Evolutionary conservation across 116 monocot genomes (phyloP), one percentile per base, ranked within the genome.

Genomic region (Zostera marina): DNA sequence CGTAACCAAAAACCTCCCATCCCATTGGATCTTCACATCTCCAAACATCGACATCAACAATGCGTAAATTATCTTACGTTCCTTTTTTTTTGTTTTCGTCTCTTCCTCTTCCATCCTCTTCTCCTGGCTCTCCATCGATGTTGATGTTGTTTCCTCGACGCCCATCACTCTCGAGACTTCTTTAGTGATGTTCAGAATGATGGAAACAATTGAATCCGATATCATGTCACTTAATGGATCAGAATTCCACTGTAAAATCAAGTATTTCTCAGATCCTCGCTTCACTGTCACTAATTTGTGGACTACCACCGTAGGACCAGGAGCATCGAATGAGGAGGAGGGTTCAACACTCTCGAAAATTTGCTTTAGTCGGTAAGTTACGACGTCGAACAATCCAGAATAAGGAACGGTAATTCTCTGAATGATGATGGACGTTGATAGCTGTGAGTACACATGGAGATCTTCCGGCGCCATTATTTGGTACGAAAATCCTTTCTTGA

Each of bases 161-260:
- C 82, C 63, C 4, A 66, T 70, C 48, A 98, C 67, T 58, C 85
- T 98, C 1, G 86, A 83, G 20, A 82, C 74, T 55, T 90, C 98
- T 56, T 86, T 61, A 56, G 66, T 77, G 53, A 98, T 90, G 65
- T 98, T 98, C 81, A 98, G 70, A 19, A 96, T 76, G 64, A 77
- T 76, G 12, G 96, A 85, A 6, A 96, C 82, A 32, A 96, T 68
- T 2, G 90, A 98, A 58, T 98, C 98, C 17, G 86, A 89, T 10
- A 98, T 90, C 98, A 98, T 98, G 55, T 98, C 98, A 40, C 90
- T 83, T 9, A 98, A 74, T 1, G 98, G 98, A 54, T 90, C 98
- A 0, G 98, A 82, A 0, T 76, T 56, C 90, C 98, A 98, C 55
- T 85, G 85, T 80, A 98, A 17, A 0, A 76, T 68, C 26, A 86